phyloP scores from a whole-genome alignment of 2,329 filamentous ascomycete genomes.

The Fusarium aywerte region DNA sequence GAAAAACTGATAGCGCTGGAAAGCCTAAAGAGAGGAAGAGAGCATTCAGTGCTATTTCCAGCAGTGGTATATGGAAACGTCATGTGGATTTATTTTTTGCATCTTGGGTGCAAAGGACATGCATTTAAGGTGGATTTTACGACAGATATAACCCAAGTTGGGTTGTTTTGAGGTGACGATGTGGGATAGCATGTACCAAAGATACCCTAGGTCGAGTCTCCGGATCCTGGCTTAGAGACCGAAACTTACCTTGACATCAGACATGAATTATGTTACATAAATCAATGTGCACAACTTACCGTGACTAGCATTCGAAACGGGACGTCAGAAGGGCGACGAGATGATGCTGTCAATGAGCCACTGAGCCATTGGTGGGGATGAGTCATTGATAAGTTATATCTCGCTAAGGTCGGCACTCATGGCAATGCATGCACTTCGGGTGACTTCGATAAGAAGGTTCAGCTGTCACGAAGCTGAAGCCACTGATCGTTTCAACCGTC shows the following conservation, averaged over 20 bases:
- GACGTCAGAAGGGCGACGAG: no score
- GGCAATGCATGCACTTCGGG: not conserved
- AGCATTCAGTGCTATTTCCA: not conserved
- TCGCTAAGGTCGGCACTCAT: not conserved
- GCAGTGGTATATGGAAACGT: not conserved
- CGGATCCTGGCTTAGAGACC: constrained; percentile 43
- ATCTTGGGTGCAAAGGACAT: constrained; percentile 1
- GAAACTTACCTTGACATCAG: constrained; percentile 38
- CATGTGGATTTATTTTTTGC: constrained; percentile 14
- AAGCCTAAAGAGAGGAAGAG: constrained; percentile 2
- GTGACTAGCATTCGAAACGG: not conserved
- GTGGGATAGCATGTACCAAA: constrained; percentile 37
- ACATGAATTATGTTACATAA: constrained; percentile 28
- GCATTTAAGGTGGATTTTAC: constrained; percentile 23
- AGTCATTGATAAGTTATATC: not conserved
- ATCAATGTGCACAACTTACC: not conserved
- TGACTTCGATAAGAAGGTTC: not conserved
- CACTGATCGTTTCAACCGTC: not conserved
- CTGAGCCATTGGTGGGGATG: not conserved
- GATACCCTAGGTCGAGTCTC: constrained; percentile 47
- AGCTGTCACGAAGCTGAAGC: not conserved
- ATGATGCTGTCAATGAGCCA: not conserved
- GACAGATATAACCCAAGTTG: constrained; percentile 14
- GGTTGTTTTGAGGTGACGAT: constrained; percentile 7
- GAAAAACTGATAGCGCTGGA: not conserved